Conservation (phyloP, 345 rosid species). For the Arabis hirsuta region DNA sequence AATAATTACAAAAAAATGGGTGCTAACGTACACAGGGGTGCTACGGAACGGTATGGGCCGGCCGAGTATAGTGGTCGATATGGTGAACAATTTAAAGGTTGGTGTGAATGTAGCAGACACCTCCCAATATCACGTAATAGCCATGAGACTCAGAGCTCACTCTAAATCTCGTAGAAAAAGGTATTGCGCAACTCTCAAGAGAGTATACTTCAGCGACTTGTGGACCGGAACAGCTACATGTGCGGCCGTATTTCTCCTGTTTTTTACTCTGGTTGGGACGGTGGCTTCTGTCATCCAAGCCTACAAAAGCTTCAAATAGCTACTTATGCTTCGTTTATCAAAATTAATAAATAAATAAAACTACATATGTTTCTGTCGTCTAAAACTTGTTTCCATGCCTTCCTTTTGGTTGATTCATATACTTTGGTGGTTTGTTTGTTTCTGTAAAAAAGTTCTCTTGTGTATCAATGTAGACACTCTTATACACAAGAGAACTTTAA, state of each 20-base stretch:
- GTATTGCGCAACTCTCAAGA: constrained; percentile 8
- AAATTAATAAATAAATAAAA: background rate
- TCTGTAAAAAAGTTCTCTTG: too few species aligned
- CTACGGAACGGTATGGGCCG: background rate
- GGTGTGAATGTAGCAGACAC: background rate
- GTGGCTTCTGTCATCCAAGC: constrained; percentile 20
- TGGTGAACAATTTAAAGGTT: background rate
- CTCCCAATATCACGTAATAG: constrained; percentile 1
- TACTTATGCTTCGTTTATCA: background rate
- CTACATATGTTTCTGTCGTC: background rate
- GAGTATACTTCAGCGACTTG: constrained; percentile 20
- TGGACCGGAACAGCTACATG: constrained; percentile 20
- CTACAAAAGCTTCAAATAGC: constrained; percentile 7
- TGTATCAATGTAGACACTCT: too few species aligned
- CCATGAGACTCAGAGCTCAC: constrained; percentile 11
- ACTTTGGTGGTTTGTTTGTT: too few species aligned
- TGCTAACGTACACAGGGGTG: background rate
- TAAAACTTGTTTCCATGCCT: background rate
- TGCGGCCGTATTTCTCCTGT: background rate
- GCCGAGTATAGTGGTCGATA: constrained; percentile 10
- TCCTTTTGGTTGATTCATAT: background rate
- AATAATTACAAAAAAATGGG: background rate
- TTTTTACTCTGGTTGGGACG: background rate
- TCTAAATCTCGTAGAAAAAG: constrained; percentile 2
- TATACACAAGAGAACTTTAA: too few species aligned